Percentiles rank a stretch among this genome's conserved stretches.
phyloP scores from a whole-genome alignment of 257 asterid species.

The Solanum bulbocastanum region DNA sequence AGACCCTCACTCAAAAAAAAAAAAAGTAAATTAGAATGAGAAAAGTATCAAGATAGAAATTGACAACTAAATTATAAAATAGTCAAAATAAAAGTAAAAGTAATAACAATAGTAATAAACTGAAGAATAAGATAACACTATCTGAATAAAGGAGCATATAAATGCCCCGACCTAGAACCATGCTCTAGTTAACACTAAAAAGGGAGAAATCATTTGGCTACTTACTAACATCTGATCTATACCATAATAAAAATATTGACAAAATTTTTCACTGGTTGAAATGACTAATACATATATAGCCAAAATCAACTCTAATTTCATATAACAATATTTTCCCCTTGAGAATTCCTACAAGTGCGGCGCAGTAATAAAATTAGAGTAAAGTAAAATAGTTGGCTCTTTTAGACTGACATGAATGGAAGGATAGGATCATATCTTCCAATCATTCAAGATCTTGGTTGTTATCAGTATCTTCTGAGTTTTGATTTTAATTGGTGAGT shows the following conservation, averaged over 20 bases:
- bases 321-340: not conserved
- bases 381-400: not conserved
- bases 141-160: too few species aligned
- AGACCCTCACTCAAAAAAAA: too few species aligned
- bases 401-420: not conserved
- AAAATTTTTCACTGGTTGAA: not conserved
- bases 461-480: not conserved
- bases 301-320: not conserved
- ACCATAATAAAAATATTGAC: too few species aligned
- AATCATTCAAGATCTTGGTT: not conserved
- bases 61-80: too few species aligned
- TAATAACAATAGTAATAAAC: too few species aligned
- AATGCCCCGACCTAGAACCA: too few species aligned
- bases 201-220: too few species aligned
- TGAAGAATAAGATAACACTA: too few species aligned
- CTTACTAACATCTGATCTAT: not conserved
- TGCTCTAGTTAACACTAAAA: too few species aligned
- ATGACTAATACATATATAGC: not conserved
- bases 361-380: not conserved
- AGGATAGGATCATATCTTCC: not conserved
- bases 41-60: too few species aligned
- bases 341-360: not conserved
- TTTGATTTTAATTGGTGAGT: not conserved
- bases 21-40: too few species aligned
- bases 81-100: too few species aligned